Evolutionary conservation across 805 yeast species (phyloP), one percentile per base, ranked within the genome.

Genomic region (Barnettozyma vustinii): DNA sequence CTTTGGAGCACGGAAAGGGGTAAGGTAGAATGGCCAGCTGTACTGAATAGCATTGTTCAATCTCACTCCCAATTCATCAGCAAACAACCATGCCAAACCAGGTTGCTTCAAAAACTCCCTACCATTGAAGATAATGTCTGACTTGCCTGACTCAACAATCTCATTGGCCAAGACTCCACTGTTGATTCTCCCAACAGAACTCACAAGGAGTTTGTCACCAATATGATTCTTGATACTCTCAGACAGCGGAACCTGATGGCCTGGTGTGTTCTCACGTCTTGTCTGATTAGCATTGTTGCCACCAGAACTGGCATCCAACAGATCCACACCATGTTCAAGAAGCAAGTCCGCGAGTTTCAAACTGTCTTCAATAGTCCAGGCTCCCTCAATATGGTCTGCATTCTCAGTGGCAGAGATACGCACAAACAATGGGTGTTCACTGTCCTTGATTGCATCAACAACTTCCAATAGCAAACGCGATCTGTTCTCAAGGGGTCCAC

Each of bases 401-500:
- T 49, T 35, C 26, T 56, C 60, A 12, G 52, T 26, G 18, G 54
- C 57, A 5, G 60, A 56, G 18, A 55, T 33, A 50, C 60, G 56
- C 9, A 53, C 57, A 23, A 76, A 75, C 10, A 80, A 48, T 4
- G 83, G 80, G 37, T 67, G 53, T 8, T 42, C 44, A 26, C 52
- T 52, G 30, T 37, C 30, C 52, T 70, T 66, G 36, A 79, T 58
- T n/a, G 68, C 72, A 41, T 71, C 76, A n/a, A 79, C 61, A 18
- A 76, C 58, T 54, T 82, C 83, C 27, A 74, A 54, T 9, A 74
- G 54, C 46, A 82, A 69, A 41, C 81, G 65, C 9, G 69, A 68
- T 53, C 87, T 72, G 63, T 80, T 80, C 57, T 80, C 85, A 46
- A 80, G 68, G 2, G 76, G 66, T 6, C 87, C 87, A 42, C 87